These are phyloP conservation scores for Ophioceras dolichostomum DNA, from an alignment of 2,329 filamentous ascomycete species.

Conservation along the genomic window DNA sequence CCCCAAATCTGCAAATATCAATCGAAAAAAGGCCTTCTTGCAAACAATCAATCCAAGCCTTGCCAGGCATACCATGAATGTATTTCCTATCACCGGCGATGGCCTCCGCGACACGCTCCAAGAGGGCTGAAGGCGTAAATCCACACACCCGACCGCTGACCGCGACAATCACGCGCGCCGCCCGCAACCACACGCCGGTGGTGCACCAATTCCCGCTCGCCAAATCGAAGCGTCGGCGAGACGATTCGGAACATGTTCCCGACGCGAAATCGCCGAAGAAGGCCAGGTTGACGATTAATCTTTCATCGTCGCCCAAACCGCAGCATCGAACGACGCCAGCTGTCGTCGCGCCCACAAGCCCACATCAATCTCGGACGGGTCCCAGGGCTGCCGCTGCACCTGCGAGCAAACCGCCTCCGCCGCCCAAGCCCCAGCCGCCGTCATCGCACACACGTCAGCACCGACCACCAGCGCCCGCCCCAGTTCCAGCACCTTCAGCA, in stretches of 20 bases:
- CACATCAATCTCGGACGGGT: not conserved
- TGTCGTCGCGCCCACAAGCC: not conserved
- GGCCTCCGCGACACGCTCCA: slow-evolving; percentile 11
- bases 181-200: not conserved
- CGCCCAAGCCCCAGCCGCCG: not conserved
- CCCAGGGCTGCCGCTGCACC: not conserved
- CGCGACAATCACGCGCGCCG: slow-evolving; percentile 1
- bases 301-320: slow-evolving; percentile 1
- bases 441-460: not conserved
- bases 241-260: too few species aligned
- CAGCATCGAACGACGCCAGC: not conserved
- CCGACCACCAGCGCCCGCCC: slow-evolving; percentile 10
- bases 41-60: not conserved
- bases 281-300: slow-evolving; percentile 2
- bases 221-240: not conserved
- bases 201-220: not conserved
- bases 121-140: slow-evolving; percentile 7
- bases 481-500: slow-evolving; percentile 7
- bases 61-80: slow-evolving; percentile 7
- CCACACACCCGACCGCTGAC: not conserved
- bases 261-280: too few species aligned
- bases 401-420: too few species aligned
- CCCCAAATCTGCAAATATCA: too few species aligned
- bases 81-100: slow-evolving; percentile 10
- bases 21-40: not conserved